phyloP scores from a whole-genome alignment of 306 rosid species.

The Myrica gale region DNA sequence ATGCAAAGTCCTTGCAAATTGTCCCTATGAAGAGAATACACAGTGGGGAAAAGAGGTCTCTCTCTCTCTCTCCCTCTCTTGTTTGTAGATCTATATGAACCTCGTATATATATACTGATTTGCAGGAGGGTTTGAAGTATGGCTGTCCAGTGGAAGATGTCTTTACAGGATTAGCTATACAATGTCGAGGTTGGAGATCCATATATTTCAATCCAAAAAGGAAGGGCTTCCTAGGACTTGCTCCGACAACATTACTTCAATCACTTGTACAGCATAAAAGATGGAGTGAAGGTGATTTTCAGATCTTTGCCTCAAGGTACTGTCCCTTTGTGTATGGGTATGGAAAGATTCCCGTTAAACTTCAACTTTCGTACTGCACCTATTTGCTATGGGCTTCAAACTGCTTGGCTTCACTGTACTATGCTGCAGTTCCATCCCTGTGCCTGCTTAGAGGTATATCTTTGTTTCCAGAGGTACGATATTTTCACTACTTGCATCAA shows the following conservation, averaged over 20 bases:
- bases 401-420: constrained; percentile 7
- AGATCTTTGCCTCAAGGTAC: not conserved
- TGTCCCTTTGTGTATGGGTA: not conserved
- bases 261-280: constrained; percentile 14
- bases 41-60: constrained; percentile 6
- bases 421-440: not conserved
- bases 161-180: constrained; percentile 21
- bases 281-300: constrained; percentile 6
- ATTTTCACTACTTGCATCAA: not conserved
- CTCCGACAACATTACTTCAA: not conserved
- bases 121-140: constrained; percentile 26
- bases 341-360: constrained; percentile 1
- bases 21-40: not conserved
- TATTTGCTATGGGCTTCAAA: constrained; percentile 7
- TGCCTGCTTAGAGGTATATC: constrained; percentile 12
- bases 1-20: not conserved
- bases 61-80: not conserved
- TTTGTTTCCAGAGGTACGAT: constrained; percentile 18
- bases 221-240: constrained; percentile 5
- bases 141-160: constrained; percentile 22
- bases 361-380: not conserved
- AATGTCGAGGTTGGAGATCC: constrained; percentile 31
- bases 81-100: not conserved
- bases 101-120: not conserved
- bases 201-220: constrained; percentile 3